A percentile compares a stretch with the other conserved stretches of the same genome.
These are phyloP conservation scores for Penicillium pancosmium DNA, from an alignment of 495 filamentous ascomycete genomes.

Conservation along the genomic window DNA sequence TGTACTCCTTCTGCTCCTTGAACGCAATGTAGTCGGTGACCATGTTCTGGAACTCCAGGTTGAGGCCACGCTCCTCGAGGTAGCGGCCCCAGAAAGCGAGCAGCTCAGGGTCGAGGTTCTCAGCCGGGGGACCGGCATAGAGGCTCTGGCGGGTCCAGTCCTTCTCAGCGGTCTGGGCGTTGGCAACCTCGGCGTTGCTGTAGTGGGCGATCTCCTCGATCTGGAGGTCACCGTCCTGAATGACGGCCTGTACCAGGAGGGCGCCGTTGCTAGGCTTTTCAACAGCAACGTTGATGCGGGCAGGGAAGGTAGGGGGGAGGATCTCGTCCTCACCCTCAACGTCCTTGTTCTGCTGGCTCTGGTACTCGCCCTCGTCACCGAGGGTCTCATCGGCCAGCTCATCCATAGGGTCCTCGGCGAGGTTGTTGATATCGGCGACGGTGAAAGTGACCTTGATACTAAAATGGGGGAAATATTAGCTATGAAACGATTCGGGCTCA, in stretches of 20 bases:
- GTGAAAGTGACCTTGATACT: slow-evolving; percentile 94
- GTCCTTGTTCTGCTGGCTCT: slow-evolving; percentile 57
- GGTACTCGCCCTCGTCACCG: slow-evolving; percentile 51
- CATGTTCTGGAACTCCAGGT: slow-evolving; percentile 83
- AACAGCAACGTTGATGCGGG: slow-evolving; percentile 81
- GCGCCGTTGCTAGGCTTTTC: slow-evolving; percentile 83
- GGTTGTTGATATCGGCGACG: slow-evolving; percentile 82
- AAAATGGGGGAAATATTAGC: slow-evolving; percentile 17
- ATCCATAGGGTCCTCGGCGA: slow-evolving; percentile 58
- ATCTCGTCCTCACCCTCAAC: slow-evolving; percentile 60
- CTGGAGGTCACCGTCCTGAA: slow-evolving; percentile 82
- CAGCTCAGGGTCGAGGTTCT: slow-evolving; percentile 93
- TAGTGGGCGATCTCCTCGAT: slow-evolving; percentile 94
- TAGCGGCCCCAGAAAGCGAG: slow-evolving; percentile 91
- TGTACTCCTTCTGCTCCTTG: slow-evolving; percentile 99
- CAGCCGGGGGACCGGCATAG: slow-evolving; percentile 92
- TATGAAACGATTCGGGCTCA: background rate
- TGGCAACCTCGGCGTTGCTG: slow-evolving; percentile 69
- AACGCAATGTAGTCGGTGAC: slow-evolving; percentile 95
- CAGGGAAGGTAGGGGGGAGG: slow-evolving; percentile 68
- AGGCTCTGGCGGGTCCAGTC: slow-evolving; percentile 71
- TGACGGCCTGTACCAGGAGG: slow-evolving; percentile 81
- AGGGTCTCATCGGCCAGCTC: slow-evolving; percentile 51
- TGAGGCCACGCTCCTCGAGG: slow-evolving; percentile 91
- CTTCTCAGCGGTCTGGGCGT: slow-evolving; percentile 64